Evolutionary conservation across 1,139 yeast species (phyloP), one percentile per base, ranked within the genome.

Genomic region (Zygosaccharomyces pseudobailii): DNA sequence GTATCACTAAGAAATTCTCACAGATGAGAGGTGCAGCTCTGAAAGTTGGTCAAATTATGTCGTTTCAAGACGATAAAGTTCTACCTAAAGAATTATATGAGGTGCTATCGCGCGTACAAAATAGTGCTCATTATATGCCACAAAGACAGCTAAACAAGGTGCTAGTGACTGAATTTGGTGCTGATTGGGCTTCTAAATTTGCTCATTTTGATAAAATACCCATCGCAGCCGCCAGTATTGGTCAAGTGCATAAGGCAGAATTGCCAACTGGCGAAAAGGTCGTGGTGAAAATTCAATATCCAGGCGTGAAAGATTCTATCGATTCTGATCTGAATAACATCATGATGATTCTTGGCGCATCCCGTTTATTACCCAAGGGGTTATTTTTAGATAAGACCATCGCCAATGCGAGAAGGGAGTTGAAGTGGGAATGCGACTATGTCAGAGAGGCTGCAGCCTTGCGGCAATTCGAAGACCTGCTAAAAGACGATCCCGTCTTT

Each of bases 1-100:
- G 95, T 46, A 79, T 92, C 74, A 95, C 96, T 13, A 80, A 78
- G 56, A 89, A 88, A 65, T 80, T 92, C 59, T 82, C 94, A 45
- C 82, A 87, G 62, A 92, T 92, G 99, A 78, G 99, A 63, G 99
- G 99, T 10, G 99, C 98, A 3, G 99, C 98, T 3, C 74, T 92
- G 60, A 92, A 92, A 64, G 78, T 92, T 46, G 99, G 98, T 13
- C 99, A 92, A 69, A 80, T 92, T 84, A 72, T 94, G 66, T 87
- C 96, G 3, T 90, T 92, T 66, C 98, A 92, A 68, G 98, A 87
- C 66, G 80, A 86, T 49, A 76, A 87, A 32, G 80, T 92, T 28
- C 71, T 92, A 40, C 97, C 98, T 0, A 76, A 78, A 31, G 97
- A 90, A 62, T 78, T 92, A 51, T 95, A 89, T 58, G 79, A 82